Base-by-base conservation (phyloP, 2,329 filamentous ascomycete species). In the Ambrosiella cleistominuta region DNA sequence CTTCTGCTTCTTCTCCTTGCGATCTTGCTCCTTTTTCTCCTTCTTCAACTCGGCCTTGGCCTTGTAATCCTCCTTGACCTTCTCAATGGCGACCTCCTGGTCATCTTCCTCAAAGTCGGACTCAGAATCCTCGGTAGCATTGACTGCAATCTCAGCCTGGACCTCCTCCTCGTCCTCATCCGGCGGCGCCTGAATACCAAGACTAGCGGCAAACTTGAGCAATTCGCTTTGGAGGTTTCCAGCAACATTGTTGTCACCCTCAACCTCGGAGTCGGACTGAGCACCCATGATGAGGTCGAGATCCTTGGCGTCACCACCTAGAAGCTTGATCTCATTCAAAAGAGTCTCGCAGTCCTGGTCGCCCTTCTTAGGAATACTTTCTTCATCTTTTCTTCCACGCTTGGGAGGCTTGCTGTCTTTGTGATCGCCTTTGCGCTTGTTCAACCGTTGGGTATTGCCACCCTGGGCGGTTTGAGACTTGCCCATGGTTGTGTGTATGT, bases 251-350 rank as follows among this genome's bases (percentile, higher is more conserved):
- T 62, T 38, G 49, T 61, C 63, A 47, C 66, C 64, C 17, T 66
- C 69, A 55, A 71, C 69, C 58, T 72, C 70, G 2, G 64, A 63
- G 15, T 72, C 70, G 3, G 72, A 74, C 39, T 71, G 69, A 11
- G 72, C 69, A 60, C 76, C 78, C 47, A 74, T 76, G 57, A 85
- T 75, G 39, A 85, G 73, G 40, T 79, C 76, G 49, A 83, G 66
- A 62, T 85, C 82, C 47, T 79, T 74, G 66, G 85, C 79, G 57
- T 83, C 80, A 12, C 82, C 82, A 2, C 81, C 82, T 1, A 86
- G 70, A 12, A 79, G 79, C 62, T 75, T 72, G 61, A 85, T 85
- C 64, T 85, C 82, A 58, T 79, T 75, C 7, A 85, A 69, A 3
- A 85, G 70, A 11, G 68, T 66, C 38, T 71, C 69, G n/a, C 58